These are phyloP conservation scores for Boletus speciosus DNA, from an alignment of 768 basidiomycete species.

Conservation along the genomic window DNA sequence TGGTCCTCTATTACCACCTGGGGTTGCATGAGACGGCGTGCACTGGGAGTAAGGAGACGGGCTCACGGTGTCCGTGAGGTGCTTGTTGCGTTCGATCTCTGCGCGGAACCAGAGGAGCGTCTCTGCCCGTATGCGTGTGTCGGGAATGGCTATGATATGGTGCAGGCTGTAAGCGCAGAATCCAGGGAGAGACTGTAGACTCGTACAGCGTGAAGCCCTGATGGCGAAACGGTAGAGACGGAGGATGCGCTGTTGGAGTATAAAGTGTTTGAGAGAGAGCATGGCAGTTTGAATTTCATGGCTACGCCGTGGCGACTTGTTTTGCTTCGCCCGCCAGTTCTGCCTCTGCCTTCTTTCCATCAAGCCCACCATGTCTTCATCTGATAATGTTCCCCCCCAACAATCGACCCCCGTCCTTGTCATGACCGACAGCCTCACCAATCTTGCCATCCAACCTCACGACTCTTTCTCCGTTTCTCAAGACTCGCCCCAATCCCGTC, in stretches of 20 bases:
- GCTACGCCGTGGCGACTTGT: no score
- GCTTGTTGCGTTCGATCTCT: conserved; percentile 63
- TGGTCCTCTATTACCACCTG: conserved; percentile 53
- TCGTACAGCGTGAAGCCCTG: conserved; percentile 63
- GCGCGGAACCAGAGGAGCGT: conserved; percentile 69
- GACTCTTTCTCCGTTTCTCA: conserved; percentile 10
- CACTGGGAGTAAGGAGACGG: neutral
- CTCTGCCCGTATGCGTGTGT: conserved; percentile 57
- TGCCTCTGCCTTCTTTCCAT: conserved; percentile 33
- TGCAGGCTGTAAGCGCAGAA: conserved; percentile 3
- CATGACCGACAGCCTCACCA: conserved; percentile 32
- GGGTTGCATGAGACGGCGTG: conserved; percentile 8
- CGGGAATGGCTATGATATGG: conserved; percentile 50
- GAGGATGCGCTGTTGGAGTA: conserved; percentile 60
- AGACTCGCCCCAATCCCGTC: conserved; percentile 5
- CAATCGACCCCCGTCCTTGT: conserved; percentile 23
- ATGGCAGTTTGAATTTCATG: conserved; percentile 7
- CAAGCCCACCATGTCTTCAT: conserved; percentile 33
- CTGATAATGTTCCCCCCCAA: conserved; percentile 21
- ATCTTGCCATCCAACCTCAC: conserved; percentile 28
- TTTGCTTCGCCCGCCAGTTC: no score
- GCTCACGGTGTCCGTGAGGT: conserved; percentile 55
- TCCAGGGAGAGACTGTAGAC: neutral
- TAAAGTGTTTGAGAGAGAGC: no score
- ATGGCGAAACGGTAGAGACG: conserved; percentile 64